Conservation (phyloP, 2,329 filamentous ascomycete genomes). For the Fusarium tupiense region DNA sequence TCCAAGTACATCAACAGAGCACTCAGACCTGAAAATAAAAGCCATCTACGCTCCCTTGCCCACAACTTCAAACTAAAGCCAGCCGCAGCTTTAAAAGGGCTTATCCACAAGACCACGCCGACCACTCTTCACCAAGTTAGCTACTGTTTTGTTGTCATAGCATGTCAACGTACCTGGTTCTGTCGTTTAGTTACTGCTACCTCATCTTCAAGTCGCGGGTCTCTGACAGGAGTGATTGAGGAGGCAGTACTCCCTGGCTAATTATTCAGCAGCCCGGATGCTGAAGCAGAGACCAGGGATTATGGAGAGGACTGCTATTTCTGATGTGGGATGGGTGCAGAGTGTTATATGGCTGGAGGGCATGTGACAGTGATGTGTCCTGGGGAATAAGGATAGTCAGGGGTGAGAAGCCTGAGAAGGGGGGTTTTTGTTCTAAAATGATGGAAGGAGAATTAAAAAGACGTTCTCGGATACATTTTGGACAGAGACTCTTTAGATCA, state of each 20-base stretch:
- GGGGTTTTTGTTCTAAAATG: background rate
- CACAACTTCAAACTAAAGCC: background rate
- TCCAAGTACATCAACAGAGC: background rate
- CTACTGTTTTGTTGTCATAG: background rate
- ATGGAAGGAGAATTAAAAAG: rapidly evolving
- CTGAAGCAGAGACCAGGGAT: background rate
- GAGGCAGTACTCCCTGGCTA: background rate
- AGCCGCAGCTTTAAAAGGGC: background rate
- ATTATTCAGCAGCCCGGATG: rapidly evolving
- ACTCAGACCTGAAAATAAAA: background rate
- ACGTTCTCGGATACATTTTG: rapidly evolving
- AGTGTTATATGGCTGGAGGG: too few relatives aligned
- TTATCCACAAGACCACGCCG: background rate
- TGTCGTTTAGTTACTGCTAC: background rate
- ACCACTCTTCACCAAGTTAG: background rate
- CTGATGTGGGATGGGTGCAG: background rate
- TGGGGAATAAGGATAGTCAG: too few relatives aligned
- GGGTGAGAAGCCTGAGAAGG: background rate
- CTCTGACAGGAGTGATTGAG: background rate
- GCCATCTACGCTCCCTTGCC: background rate
- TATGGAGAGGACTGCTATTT: rapidly evolving
- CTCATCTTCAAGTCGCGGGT: background rate
- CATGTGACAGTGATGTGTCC: rapidly evolving
- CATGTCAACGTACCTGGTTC: background rate
- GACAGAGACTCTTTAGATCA: background rate